These are phyloP conservation scores for Podospora australis DNA, from an alignment of 495 filamentous ascomycete genomes.

Conservation along the genomic window DNA sequence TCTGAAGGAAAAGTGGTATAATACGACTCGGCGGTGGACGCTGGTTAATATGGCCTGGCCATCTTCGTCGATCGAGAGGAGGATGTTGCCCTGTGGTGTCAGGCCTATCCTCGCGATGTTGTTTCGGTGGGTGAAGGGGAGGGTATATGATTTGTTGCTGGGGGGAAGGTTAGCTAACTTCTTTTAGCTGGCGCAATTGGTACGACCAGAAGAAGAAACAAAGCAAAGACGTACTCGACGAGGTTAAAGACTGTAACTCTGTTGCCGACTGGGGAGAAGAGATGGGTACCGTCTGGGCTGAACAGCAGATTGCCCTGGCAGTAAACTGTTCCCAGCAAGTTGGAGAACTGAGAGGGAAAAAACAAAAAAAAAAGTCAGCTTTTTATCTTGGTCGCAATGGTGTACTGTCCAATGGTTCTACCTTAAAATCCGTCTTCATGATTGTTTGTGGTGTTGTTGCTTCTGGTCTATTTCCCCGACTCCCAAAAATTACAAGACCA, in stretches of 20 bases:
- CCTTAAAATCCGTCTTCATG: slow-evolving; percentile 97
- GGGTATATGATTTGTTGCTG: slow-evolving; percentile 92
- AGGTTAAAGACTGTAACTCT: slow-evolving; percentile 92
- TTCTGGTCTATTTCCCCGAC: slow-evolving; percentile 11
- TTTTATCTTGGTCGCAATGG: too few species aligned
- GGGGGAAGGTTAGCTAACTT: slow-evolving; percentile 28
- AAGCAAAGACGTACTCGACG: slow-evolving; percentile 65
- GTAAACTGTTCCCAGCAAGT: slow-evolving; percentile 94
- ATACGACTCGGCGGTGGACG: slow-evolving; percentile 71
- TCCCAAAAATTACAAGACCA: neutral
- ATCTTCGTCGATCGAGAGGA: slow-evolving; percentile 90
- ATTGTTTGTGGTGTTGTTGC: slow-evolving; percentile 31
- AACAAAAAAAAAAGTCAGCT: too few species aligned
- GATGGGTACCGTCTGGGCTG: slow-evolving; percentile 89
- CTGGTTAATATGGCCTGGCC: slow-evolving; percentile 89
- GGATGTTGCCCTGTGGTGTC: slow-evolving; percentile 79
- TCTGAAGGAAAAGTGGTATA: slow-evolving; percentile 93
- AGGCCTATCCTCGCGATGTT: slow-evolving; percentile 86
- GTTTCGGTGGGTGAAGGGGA: slow-evolving; percentile 88
- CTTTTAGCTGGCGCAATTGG: neutral
- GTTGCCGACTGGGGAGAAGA: slow-evolving; percentile 97
- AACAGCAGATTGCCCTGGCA: slow-evolving; percentile 94
- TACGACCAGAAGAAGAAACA: too few species aligned
- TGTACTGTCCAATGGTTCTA: too few species aligned
- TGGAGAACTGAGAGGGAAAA: slow-evolving; percentile 71